Percentiles rank a stretch among this genome's conserved stretches.
These are phyloP conservation scores for Kitagawia praeruptora DNA, from an alignment of 129 eudicot genomes.

Conservation along the genomic window DNA sequence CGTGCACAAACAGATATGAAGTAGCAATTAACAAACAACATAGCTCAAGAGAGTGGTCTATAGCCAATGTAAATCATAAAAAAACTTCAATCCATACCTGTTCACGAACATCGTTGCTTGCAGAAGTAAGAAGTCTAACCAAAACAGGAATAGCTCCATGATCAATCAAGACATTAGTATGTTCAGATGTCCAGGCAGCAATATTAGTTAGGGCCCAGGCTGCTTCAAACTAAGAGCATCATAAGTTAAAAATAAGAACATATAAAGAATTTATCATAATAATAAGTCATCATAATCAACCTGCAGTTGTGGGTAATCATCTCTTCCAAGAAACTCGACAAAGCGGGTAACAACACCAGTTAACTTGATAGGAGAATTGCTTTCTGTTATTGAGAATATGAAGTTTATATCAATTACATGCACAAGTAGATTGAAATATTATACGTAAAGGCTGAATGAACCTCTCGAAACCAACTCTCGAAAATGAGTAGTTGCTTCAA, in stretches of 20 bases:
- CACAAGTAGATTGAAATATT: neutral
- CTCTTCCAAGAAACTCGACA: slow-evolving; percentile 16
- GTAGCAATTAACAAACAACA: neutral
- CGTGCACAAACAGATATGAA: neutral
- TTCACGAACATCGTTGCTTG: slow-evolving; percentile 17
- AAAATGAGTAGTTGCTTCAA: slow-evolving; percentile 4
- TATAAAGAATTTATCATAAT: neutral
- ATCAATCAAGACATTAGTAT: slow-evolving; percentile 11
- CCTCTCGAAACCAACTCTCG: slow-evolving; percentile 10
- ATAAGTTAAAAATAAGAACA: neutral
- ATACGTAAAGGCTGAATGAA: neutral
- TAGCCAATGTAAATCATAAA: neutral
- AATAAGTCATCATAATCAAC: neutral
- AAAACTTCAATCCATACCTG: slow-evolving; percentile 4
- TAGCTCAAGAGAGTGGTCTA: neutral
- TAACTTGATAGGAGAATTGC: slow-evolving; percentile 12
- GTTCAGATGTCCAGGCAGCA: slow-evolving; percentile 17
- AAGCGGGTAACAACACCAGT: slow-evolving; percentile 21
- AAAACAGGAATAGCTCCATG: slow-evolving; percentile 16
- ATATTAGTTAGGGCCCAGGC: slow-evolving; percentile 18
- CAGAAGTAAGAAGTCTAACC: slow-evolving; percentile 17
- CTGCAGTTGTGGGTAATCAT: slow-evolving; percentile 14
- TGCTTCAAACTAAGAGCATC: slow-evolving; percentile 8
- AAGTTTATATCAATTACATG: neutral
- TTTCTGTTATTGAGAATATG: neutral